These are phyloP conservation scores for Teunomyces lycoperdinae DNA, from an alignment of 805 yeast genomes.

Conservation along the genomic window DNA sequence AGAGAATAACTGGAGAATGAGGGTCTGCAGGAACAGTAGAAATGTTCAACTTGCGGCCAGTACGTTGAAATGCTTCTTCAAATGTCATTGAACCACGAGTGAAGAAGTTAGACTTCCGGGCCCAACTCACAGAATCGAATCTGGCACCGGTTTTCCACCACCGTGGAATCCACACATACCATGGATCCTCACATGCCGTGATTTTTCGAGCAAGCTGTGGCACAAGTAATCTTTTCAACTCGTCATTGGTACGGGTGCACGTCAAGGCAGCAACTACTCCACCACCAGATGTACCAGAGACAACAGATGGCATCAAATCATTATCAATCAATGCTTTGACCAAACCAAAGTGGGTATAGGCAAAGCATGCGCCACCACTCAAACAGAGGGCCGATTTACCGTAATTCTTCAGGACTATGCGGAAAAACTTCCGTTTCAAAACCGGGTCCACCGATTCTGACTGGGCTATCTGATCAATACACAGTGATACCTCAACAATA, in stretches of 20 bases:
- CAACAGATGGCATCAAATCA: slow-evolving; percentile 61
- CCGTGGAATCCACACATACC: slow-evolving; percentile 57
- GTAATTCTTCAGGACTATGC: slow-evolving; percentile 56
- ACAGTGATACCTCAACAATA: slow-evolving; percentile 48
- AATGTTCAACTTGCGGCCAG: slow-evolving; percentile 69
- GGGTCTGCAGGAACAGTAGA: slow-evolving; percentile 82
- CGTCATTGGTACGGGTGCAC: slow-evolving; percentile 67
- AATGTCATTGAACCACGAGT: slow-evolving; percentile 72
- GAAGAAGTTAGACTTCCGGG: slow-evolving; percentile 63
- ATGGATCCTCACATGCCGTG: slow-evolving; percentile 67
- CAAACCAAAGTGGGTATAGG: slow-evolving; percentile 76
- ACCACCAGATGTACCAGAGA: slow-evolving; percentile 82
- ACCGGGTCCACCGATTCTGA: slow-evolving; percentile 34
- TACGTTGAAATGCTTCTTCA: slow-evolving; percentile 61
- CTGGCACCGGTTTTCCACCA: slow-evolving; percentile 77
- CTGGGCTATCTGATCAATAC: slow-evolving; percentile 44
- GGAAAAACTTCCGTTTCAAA: slow-evolving; percentile 52
- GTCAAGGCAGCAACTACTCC: slow-evolving; percentile 73
- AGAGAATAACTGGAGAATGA: slow-evolving; percentile 74
- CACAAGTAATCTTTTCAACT: slow-evolving; percentile 50
- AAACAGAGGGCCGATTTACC: slow-evolving; percentile 72
- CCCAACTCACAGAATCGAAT: slow-evolving; percentile 75
- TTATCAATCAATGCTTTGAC: slow-evolving; percentile 67
- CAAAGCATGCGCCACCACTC: slow-evolving; percentile 79
- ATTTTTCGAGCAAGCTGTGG: slow-evolving; percentile 63